phyloP scores from a whole-genome alignment of 768 basidiomycete species.

The Termitomyces sp. region DNA sequence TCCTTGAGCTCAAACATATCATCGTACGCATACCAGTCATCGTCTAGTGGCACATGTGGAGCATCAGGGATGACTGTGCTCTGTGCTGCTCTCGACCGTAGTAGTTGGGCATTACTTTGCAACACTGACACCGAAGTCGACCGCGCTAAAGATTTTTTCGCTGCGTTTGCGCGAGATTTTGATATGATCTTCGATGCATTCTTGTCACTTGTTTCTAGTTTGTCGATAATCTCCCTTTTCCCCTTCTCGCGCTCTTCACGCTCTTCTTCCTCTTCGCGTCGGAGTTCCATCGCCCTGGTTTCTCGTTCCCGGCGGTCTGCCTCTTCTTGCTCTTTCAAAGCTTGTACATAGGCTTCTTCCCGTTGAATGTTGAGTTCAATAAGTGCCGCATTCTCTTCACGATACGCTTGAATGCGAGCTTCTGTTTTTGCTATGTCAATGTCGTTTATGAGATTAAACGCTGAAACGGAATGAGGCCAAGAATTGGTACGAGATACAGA shows the following conservation, averaged over 20 bases:
- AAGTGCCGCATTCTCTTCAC: conserved; percentile 71
- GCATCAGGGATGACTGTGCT: conserved; percentile 67
- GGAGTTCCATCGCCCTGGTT: conserved; percentile 57
- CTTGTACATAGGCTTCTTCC: conserved; percentile 69
- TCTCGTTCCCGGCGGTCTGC: conserved; percentile 68
- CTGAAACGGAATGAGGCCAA: conserved; percentile 31
- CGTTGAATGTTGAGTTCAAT: conserved; percentile 83
- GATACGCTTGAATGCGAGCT: conserved; percentile 71
- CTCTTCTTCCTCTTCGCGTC: conserved; percentile 69
- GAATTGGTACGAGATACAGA: conserved; percentile 5
- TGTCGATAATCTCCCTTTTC: conserved; percentile 71
- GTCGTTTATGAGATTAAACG: conserved; percentile 93
- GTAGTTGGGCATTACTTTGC: conserved; percentile 42
- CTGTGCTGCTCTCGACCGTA: conserved; percentile 60
- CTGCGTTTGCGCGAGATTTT: conserved; percentile 58
- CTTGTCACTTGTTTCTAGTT: conserved; percentile 70
- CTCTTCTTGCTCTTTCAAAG: conserved; percentile 76
- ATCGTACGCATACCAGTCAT: conserved; percentile 71
- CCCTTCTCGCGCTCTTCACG: conserved; percentile 70
- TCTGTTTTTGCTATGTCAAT: conserved; percentile 79
- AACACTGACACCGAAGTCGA: conserved; percentile 37
- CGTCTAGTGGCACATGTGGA: conserved; percentile 74
- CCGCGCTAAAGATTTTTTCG: conserved; percentile 55
- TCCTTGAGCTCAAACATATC: conserved; percentile 51
- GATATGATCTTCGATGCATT: conserved; percentile 67